Base-by-base conservation (phyloP, 2,329 filamentous ascomycete genomes). In the Colletotrichum chrysophilum region DNA sequence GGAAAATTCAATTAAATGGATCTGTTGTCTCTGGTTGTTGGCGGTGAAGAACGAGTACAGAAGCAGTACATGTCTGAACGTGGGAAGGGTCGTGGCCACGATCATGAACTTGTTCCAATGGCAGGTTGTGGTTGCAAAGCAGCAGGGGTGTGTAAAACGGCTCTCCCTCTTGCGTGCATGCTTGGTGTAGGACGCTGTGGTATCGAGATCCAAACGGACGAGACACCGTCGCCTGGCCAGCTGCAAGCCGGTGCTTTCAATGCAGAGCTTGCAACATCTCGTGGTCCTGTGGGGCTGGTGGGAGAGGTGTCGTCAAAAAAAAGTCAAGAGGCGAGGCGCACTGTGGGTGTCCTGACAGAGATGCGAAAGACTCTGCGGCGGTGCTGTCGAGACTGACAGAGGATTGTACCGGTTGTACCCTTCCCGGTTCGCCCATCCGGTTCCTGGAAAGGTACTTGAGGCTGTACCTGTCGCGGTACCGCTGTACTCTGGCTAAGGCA, bases 141-240 rank as follows among this genome's bases (percentile, higher is more conserved):
- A 65, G 64, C 73, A 75, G 70, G 73, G 73, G 52, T 73, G 58
- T 38, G n/a, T 21, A 56, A 48, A 74, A 69, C 56, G 58, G 43
- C 70, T 68, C 21, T 61, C 62, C 30, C 34, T 72, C 70, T 60
- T 34, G 43, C 38, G 38, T 48, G 62, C 73, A 67, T 76, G n/a
- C 52, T 65, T 62, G 28, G 48, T 73, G 64, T 68, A 26, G 70
- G 68, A 71, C n/a, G 34, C 30, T 66, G 71, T 68, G 62, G 74
- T 74, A 74, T 76, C 65, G 71, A 75, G 71, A 76, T 76, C 61
- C 61, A 71, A 75, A 75, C 60, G 71, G 66, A 71, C 66, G 66
- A 76, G 66, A 71, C 70, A 38, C 71, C 71, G 60, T 71, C 66
- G 61, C 24, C 66, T 66, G 52, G 71, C 66, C 43, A 71, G 71